Percentiles rank a stretch among this genome's conserved stretches.
These are phyloP conservation scores for Vigna nakashimae DNA, from an alignment of 306 rosid genomes.

Conservation along the genomic window DNA sequence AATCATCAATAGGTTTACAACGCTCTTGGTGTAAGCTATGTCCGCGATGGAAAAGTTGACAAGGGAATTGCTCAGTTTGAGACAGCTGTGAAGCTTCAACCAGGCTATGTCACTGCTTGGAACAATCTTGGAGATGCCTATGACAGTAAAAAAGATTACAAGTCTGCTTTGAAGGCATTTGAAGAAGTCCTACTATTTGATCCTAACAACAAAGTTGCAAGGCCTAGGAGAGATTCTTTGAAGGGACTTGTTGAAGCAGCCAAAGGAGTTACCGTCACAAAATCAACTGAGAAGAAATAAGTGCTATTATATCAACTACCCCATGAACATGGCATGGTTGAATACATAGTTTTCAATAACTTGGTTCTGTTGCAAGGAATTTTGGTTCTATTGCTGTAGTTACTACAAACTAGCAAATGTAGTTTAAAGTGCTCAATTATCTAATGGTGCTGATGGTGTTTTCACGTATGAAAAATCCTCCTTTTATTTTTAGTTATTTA, in stretches of 20 bases:
- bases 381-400: slow-evolving; percentile 40
- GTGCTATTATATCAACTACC: slow-evolving; percentile 13
- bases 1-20: slow-evolving; percentile 74
- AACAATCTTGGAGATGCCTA: slow-evolving; percentile 98
- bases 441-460: slow-evolving; percentile 8
- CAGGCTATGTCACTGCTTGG: slow-evolving; percentile 97
- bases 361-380: slow-evolving; percentile 40
- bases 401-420: slow-evolving; percentile 4
- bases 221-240: slow-evolving; percentile 82
- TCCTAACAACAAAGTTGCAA: slow-evolving; percentile 90
- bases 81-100: slow-evolving; percentile 93
- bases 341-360: slow-evolving; percentile 35
- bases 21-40: slow-evolving; percentile 87
- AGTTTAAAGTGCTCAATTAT: slow-evolving; percentile 25
- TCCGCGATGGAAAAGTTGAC: slow-evolving; percentile 86
- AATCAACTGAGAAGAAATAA: slow-evolving; percentile 69
- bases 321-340: slow-evolving; percentile 27
- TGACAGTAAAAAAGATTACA: slow-evolving; percentile 78
- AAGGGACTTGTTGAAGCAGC: slow-evolving; percentile 67
- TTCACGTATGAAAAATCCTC: slow-evolving; percentile 9
- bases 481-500: neutral
- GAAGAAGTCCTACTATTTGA: slow-evolving; percentile 94
- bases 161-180: slow-evolving; percentile 83
- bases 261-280: slow-evolving; percentile 78
- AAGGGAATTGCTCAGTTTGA: slow-evolving; percentile 86